These are phyloP conservation scores for Paragyromitra xinjiangensis DNA, from an alignment of 495 filamentous ascomycete species.

Conservation along the genomic window DNA sequence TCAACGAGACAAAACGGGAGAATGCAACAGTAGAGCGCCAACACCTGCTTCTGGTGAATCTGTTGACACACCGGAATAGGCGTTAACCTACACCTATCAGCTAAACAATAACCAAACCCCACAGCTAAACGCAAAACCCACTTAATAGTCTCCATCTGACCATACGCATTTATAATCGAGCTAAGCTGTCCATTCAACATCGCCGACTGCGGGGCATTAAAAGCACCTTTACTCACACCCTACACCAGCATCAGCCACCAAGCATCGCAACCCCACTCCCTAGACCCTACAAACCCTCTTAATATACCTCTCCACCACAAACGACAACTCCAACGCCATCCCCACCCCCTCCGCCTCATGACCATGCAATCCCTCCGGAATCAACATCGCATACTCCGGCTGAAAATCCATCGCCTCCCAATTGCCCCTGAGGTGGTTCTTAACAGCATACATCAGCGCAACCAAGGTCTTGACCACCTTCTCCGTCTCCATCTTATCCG, in stretches of 20 bases:
- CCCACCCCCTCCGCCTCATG: conserved; percentile 73
- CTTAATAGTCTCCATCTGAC: conserved; percentile 76
- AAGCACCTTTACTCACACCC: conserved; percentile 51
- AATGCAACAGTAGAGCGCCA: conserved; percentile 75
- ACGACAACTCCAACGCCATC: conserved; percentile 71
- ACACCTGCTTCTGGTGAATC: conserved; percentile 79
- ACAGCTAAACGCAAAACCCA: conserved; percentile 13
- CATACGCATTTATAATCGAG: conserved; percentile 70
- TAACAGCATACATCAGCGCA: conserved; percentile 77
- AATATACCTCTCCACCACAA: conserved; percentile 75
- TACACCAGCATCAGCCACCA: conserved; percentile 1
- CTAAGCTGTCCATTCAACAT: conserved; percentile 71
- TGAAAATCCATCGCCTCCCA: conserved; percentile 67
- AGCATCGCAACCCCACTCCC: conserved; percentile 51
- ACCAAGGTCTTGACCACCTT: conserved; percentile 64
- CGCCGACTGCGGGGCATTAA: conserved; percentile 56
- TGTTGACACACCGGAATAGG: conserved; percentile 79
- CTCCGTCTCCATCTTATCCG: conserved; percentile 65
- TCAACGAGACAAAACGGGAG: conserved; percentile 78
- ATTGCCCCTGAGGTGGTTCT: conserved; percentile 77
- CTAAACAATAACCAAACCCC: neutral
- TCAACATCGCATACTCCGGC: conserved; percentile 68
- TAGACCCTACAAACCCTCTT: conserved; percentile 60
- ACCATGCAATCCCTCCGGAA: conserved; percentile 68
- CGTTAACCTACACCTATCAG: conserved; percentile 60